phyloP scores from a whole-genome alignment of 768 basidiomycete genomes.

The Rhodotorula taiwanensis region DNA sequence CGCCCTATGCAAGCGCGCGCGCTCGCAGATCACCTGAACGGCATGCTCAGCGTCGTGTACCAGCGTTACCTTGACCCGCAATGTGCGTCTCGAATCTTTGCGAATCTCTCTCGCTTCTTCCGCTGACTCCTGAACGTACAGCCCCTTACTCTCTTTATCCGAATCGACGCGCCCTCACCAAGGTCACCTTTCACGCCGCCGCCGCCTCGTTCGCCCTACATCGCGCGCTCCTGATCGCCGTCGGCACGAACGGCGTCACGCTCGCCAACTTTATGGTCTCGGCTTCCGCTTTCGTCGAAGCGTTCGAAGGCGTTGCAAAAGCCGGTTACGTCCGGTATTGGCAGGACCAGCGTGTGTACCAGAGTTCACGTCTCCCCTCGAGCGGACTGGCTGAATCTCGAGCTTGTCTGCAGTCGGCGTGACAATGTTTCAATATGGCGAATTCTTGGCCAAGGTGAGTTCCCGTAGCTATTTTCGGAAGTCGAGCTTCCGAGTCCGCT shows the following conservation, averaged over 20 bases:
- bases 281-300: not conserved
- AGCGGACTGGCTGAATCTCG: not conserved
- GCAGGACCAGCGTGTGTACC: slow-evolving; percentile 11
- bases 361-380: not conserved
- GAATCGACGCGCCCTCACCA: not conserved
- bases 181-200: slow-evolving; percentile 22
- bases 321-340: slow-evolving; percentile 13
- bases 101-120: too few relatives aligned
- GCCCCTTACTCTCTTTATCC: not conserved
- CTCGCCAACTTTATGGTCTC: slow-evolving; percentile 4
- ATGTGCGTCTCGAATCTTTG: not conserved
- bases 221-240: slow-evolving; percentile 11
- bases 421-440: slow-evolving; percentile 11
- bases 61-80: slow-evolving; percentile 11
- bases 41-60: slow-evolving; percentile 6
- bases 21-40: slow-evolving; percentile 10
- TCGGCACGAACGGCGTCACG: slow-evolving; percentile 12
- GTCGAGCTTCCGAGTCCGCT: too few relatives aligned
- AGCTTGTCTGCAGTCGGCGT: not conserved
- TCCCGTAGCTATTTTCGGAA: too few relatives aligned
- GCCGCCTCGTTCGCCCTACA: slow-evolving; percentile 1
- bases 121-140: not conserved
- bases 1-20: slow-evolving; percentile 3
- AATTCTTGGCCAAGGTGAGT: slow-evolving; percentile 13
- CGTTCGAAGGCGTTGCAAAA: slow-evolving; percentile 8